phyloP scores from a whole-genome alignment of 73 alveolate genomes.

The Halteria grandinella region DNA sequence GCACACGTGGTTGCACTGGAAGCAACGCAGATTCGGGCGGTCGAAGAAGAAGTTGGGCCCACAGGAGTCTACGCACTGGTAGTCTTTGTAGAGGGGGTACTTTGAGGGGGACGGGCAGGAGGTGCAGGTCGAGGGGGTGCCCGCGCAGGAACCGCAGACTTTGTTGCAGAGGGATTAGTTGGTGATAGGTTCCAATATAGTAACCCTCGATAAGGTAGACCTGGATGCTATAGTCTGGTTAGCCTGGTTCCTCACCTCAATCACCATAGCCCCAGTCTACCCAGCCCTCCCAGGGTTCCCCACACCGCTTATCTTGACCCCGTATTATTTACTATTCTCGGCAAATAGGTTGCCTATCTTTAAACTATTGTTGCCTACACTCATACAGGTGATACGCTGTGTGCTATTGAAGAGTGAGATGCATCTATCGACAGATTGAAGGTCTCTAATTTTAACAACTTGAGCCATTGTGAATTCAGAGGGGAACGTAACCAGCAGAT shows the following conservation, averaged over 20 bases:
- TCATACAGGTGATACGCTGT: background rate
- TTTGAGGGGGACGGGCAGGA: conserved; percentile 62
- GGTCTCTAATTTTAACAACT: conserved; percentile 23
- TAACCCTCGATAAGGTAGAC: conserved; percentile 28
- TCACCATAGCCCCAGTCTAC: conserved; percentile 2
- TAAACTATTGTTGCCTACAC: background rate
- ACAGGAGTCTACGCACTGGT: conserved; percentile 58
- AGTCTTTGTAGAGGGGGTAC: conserved; percentile 57
- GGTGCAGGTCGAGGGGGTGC: conserved; percentile 56
- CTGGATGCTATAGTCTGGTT: conserved; percentile 31
- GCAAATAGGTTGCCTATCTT: background rate
- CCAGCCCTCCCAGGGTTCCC: conserved; percentile 12
- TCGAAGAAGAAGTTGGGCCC: conserved; percentile 62
- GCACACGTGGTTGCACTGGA: conserved; percentile 47
- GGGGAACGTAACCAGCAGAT: conserved; percentile 16
- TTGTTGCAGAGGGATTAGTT: conserved; percentile 17
- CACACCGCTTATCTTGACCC: background rate
- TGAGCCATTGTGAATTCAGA: conserved; percentile 24
- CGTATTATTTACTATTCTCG: background rate
- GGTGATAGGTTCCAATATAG: background rate
- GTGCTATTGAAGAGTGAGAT: background rate
- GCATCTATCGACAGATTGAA: background rate
- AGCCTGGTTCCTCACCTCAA: background rate
- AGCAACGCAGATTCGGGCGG: conserved; percentile 15
- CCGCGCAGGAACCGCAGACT: conserved; percentile 72